Evolutionary conservation across 2,329 filamentous ascomycete species (phyloP).

Genomic region (Phaeosphaeriaceae sp.): DNA sequence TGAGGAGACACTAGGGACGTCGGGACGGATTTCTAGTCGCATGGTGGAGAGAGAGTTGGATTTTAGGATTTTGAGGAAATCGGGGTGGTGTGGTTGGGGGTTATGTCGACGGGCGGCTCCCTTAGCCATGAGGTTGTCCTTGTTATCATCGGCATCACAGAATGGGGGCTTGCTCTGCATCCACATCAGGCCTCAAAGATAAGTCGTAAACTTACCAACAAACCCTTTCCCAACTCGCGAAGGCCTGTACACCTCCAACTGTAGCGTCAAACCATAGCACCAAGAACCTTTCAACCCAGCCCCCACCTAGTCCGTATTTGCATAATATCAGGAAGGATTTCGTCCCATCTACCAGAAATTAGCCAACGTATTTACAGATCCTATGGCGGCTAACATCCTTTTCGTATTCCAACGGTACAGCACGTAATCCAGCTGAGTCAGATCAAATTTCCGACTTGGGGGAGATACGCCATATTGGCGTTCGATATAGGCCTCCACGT

Average conservation of each 20-base stretch:
- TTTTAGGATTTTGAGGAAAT: too few relatives aligned
- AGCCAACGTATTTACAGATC: neutral
- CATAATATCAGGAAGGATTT: slow-evolving; percentile 16
- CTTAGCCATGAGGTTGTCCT: too few relatives aligned
- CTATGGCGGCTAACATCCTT: neutral
- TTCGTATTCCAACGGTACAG: neutral
- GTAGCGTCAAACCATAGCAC: neutral
- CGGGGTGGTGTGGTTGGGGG: too few relatives aligned
- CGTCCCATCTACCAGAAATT: slow-evolving; percentile 3
- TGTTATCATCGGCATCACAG: too few relatives aligned
- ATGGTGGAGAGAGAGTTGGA: too few relatives aligned
- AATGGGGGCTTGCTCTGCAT: too few relatives aligned
- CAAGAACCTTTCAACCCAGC: neutral
- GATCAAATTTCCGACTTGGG: neutral
- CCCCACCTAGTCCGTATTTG: neutral
- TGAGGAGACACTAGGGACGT: neutral
- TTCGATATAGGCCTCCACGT: too few relatives aligned
- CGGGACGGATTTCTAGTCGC: neutral
- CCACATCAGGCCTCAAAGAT: too few relatives aligned
- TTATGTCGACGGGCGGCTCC: too few relatives aligned
- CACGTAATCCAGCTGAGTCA: neutral
- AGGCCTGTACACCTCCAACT: neutral
- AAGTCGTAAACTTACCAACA: too few relatives aligned
- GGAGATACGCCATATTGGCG: too few relatives aligned
- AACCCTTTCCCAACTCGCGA: too few relatives aligned